A percentile compares a stretch with the other conserved stretches of the same genome.
These are phyloP conservation scores for Volvox africanus DNA, from an alignment of 139 green algal genomes.

Conservation along the genomic window DNA sequence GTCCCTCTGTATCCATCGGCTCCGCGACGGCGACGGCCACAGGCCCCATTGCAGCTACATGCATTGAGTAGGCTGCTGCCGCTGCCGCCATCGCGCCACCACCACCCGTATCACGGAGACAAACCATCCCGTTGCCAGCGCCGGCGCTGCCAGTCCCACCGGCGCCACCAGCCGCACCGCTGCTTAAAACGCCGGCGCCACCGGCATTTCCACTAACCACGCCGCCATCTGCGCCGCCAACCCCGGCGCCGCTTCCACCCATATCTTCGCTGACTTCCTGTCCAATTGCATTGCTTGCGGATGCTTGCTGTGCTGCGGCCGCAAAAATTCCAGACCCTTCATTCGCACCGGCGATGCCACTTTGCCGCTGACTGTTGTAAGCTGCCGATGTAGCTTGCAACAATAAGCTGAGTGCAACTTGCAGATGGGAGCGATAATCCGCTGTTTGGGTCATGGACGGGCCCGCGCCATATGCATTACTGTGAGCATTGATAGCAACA, in stretches of 20 bases:
- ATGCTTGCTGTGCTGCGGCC: background rate
- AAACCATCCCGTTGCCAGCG: background rate
- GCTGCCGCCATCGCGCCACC: background rate
- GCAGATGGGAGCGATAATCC: slow-evolving; percentile 45
- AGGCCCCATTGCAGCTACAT: background rate
- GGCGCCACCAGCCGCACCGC: background rate
- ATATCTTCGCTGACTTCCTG: slow-evolving; percentile 9
- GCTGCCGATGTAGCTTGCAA: slow-evolving; percentile 42
- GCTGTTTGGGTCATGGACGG: slow-evolving; percentile 47
- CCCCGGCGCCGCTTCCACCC: background rate
- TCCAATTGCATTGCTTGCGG: slow-evolving; percentile 21
- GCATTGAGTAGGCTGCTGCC: background rate
- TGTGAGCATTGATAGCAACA: slow-evolving; percentile 10
- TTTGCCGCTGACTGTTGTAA: slow-evolving; percentile 49
- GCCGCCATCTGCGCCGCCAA: background rate
- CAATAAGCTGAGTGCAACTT: slow-evolving; percentile 43
- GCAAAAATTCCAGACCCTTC: slow-evolving; percentile 43
- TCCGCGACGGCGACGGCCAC: background rate
- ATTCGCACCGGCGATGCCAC: slow-evolving; percentile 13
- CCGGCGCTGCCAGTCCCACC: background rate
- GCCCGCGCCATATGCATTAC: slow-evolving; percentile 38
- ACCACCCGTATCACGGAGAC: background rate
- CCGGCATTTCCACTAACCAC: background rate
- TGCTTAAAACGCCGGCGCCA: background rate
- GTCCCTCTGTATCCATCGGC: slow-evolving; percentile 42